These are phyloP conservation scores for Starmera amethionina DNA, from an alignment of 805 yeast genomes.

Conservation along the genomic window DNA sequence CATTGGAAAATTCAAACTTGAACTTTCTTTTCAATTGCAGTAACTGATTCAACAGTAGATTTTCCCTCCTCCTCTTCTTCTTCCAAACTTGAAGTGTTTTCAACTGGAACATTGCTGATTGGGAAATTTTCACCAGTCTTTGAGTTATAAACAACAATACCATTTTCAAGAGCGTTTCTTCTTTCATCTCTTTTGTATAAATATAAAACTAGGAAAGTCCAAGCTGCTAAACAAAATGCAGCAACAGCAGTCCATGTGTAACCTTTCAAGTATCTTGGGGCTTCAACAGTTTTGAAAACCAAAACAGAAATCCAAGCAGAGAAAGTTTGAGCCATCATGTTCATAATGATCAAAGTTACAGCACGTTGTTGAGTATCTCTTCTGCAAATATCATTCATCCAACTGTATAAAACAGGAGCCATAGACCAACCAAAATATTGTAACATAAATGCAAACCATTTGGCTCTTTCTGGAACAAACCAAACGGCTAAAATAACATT, in stretches of 20 bases:
- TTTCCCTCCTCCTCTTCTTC: background rate
- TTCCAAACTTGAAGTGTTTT: background rate
- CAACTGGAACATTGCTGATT: no score
- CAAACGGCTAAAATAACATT: constrained; percentile 44
- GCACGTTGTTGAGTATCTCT: constrained; percentile 44
- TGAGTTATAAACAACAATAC: constrained; percentile 14
- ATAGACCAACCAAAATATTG: constrained; percentile 52
- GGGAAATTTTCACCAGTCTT: background rate
- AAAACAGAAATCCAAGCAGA: constrained; percentile 40
- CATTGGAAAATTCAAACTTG: no score
- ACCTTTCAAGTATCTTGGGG: constrained; percentile 49
- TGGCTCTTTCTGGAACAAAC: constrained; percentile 42
- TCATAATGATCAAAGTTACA: constrained; percentile 40
- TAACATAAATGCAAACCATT: constrained; percentile 51
- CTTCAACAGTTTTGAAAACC: constrained; percentile 32
- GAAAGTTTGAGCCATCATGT: constrained; percentile 41
- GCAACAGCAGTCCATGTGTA: constrained; percentile 22
- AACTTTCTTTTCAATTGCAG: no score
- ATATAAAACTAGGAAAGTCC: constrained; percentile 20
- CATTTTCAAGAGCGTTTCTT: constrained; percentile 24
- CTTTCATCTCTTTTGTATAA: constrained; percentile 31
- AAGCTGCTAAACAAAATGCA: constrained; percentile 12
- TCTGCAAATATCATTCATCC: constrained; percentile 50
- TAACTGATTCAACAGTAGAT: background rate
- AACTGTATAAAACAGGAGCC: constrained; percentile 49